Base-by-base conservation (phyloP, 1,284 basidiomycete species). In the Cutaneotrichosporon dermatis region DNA sequence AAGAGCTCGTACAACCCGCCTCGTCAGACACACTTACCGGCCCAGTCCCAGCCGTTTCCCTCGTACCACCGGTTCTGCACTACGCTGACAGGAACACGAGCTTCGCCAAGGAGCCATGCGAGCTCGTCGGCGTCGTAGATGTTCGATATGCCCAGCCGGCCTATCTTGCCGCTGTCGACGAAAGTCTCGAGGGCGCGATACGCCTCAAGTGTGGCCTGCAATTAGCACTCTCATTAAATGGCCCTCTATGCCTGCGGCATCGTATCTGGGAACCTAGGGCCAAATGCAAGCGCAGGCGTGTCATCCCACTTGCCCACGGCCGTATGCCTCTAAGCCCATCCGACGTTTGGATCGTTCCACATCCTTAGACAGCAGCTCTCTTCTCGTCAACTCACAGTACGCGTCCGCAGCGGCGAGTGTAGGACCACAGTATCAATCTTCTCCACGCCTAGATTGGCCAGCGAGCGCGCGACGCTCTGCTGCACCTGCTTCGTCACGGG, bases 51-150 rank as follows among this genome's bases (percentile, higher is more conserved):
- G 4, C 76, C 80, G 66, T 90, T 91, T 9, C 85, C 85, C 71
- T 90, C 85, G 66, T 85, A 86, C 89, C 89, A 91, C 55, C 88
- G 76, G 74, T 90, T 90, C 76, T 90, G 89, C 12, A 91, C 88
- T 33, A 90, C 82, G 59, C 86, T 82, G 3, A 88, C 82, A 60
- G 81, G 81, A 39, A 87, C 81, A 15, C 60, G 62, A 1, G 68
- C 73, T 33, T 71, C 61, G 4, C 80, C 75, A 39, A 81, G 81
- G 43, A 90, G 72, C 44, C 81, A 79, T 44, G 79, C 73, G 12
- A 92, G 80, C 8, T 84, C 65, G 1, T 68, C 68, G 1, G 85
- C 80, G 63, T 89, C 85, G 70, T 91, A 89, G 5, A 84, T 81
- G 69, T 91, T 91, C 75, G 88, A 88, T 45, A 92, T 78, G 0